Percentiles rank a stretch among this genome's conserved stretches.
phyloP scores from a whole-genome alignment of 2,329 filamentous ascomycete genomes.

The Trichoderma harzianum region DNA sequence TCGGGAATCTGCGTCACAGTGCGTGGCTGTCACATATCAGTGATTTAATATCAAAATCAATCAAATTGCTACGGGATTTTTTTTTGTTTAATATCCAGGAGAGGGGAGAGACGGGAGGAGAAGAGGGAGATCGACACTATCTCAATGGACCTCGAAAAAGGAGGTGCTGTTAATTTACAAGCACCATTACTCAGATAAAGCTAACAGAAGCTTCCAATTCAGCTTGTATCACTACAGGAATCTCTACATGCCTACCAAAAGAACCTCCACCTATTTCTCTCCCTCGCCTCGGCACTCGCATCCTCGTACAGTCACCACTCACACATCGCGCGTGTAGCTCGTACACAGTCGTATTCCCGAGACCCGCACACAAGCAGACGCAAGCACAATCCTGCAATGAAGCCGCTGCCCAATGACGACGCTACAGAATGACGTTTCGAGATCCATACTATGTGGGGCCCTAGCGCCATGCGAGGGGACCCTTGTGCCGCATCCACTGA shows the following conservation, averaged over 20 bases:
- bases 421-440: conserved; percentile 15
- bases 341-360: neutral
- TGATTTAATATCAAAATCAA: conserved; percentile 2
- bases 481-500: conserved; percentile 19
- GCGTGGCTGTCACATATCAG: neutral
- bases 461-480: neutral
- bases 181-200: neutral
- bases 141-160: neutral
- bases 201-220: neutral
- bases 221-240: neutral
- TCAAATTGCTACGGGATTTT: neutral
- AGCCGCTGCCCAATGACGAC: neutral
- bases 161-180: neutral
- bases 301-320: neutral
- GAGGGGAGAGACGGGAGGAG: neutral
- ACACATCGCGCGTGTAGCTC: neutral
- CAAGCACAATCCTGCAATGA: conserved; percentile 12
- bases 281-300: neutral
- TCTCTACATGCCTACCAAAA: neutral
- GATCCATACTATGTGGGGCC: conserved; percentile 3
- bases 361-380: neutral
- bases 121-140: neutral
- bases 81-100: neutral
- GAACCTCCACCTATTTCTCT: neutral
- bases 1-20: conserved; percentile 9